These are phyloP conservation scores for Cadophora sp. DNA, from an alignment of 2,329 filamentous ascomycete species.

Conservation along the genomic window DNA sequence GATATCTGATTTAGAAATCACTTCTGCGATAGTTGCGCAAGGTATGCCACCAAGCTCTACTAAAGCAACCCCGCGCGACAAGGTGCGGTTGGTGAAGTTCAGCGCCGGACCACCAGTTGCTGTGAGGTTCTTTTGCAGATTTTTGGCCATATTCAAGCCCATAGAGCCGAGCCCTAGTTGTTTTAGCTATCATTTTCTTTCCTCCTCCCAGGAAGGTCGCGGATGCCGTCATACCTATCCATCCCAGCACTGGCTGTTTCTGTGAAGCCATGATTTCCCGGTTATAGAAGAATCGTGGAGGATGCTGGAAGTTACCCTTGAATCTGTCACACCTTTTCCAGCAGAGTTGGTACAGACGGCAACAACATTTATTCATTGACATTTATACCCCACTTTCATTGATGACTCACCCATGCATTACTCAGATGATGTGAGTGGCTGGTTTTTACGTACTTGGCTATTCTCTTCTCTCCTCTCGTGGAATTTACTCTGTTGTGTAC, in stretches of 20 bases:
- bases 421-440: not conserved
- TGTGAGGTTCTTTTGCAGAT: constrained; percentile 39
- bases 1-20: constrained; percentile 25
- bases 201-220: not conserved
- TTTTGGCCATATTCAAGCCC: constrained; percentile 39
- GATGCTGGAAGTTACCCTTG: no score
- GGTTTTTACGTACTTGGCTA: not conserved
- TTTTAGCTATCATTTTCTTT: not conserved
- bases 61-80: constrained; percentile 49
- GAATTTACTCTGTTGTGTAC: no score
- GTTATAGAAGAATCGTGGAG: no score
- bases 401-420: constrained; percentile 10
- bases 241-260: constrained; percentile 1
- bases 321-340: not conserved
- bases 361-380: not conserved
- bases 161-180: constrained; percentile 38
- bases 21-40: constrained; percentile 45
- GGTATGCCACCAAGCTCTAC: constrained; percentile 47
- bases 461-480: no score
- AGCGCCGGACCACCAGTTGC: constrained; percentile 34
- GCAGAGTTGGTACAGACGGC: not conserved
- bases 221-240: constrained; percentile 10
- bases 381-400: constrained; percentile 8
- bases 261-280: not conserved
- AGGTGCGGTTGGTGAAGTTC: constrained; percentile 51